Evolutionary conservation across 2,329 filamentous ascomycete genomes (phyloP), one percentile per base, ranked within the genome.

Genomic region (Botrytis squamosa): DNA sequence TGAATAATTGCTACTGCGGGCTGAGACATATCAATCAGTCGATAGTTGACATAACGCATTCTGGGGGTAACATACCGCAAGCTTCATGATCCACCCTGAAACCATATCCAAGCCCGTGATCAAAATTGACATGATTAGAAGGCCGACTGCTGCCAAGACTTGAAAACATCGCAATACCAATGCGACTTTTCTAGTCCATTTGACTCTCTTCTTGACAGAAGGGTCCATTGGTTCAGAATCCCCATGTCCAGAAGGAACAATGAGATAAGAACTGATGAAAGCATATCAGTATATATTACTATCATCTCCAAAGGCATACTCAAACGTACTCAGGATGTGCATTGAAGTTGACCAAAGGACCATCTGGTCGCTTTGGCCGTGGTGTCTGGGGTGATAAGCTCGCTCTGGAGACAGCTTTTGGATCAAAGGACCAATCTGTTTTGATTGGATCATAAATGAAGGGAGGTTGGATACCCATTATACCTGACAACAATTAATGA

Each of bases 281-380:
- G 8, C 14, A 40, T 14, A 40, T 72, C 52, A 72, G 71, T 60
- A 49, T 22, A 12, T 12, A 7, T 49, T 10, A 38, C 22, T 16
- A 1, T 16, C 22, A 69, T 25, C 9, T 10, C 22, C 44, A 20
- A 52, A 36, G 14, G 18, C 57, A 44, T 55, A 63, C 36, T 60
- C 20, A 71, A 29, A 84, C 90, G 80, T 87, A 94, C 91, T 98
- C 94, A 1, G 95, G 94, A 82, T 97, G 95, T 74, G 89, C 88
- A 82, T 97, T 96, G 85, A 97, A 92, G 74, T 92, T 88, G 76
- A 98, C 84, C 76, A 97, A 84, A 20, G 94, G 94, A 0, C 94
- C 94, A 71, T 92, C 86, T 63, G 86, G 88, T 85, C 92, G 91
- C 60, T 60, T 88, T 86, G 79, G 87, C 90, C 40, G 84, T 85